phyloP scores from a whole-genome alignment of 2,329 filamentous ascomycete species.

The Periconia digitata region DNA sequence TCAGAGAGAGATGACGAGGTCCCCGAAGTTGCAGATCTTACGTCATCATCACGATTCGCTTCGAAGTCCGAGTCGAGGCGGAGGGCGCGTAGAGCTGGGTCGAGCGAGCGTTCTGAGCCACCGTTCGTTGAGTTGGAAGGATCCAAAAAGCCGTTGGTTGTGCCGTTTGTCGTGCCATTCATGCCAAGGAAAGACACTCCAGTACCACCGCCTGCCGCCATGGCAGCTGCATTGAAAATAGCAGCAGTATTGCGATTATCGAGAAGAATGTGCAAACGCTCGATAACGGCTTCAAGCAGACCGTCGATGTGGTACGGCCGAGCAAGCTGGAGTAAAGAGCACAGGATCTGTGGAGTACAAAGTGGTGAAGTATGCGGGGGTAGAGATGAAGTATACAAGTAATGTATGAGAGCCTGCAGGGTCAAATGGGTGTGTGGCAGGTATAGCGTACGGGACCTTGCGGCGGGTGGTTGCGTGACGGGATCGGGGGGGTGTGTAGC shows the following conservation, averaged over 20 bases:
- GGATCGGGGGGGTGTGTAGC: conserved; percentile 57
- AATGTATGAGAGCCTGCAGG: conserved; percentile 86
- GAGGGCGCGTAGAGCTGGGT: conserved; percentile 42
- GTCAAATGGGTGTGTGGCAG: conserved; percentile 91
- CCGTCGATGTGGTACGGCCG: conserved; percentile 93
- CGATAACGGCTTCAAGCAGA: conserved; percentile 86
- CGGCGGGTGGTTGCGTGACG: conserved; percentile 56
- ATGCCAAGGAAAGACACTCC: conserved; percentile 66
- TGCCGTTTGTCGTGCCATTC: conserved; percentile 34
- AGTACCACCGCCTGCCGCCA: conserved; percentile 92
- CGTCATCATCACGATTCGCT: conserved; percentile 35
- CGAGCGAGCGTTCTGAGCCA: conserved; percentile 28
- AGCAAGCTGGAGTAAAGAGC: conserved; percentile 89
- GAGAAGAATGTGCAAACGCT: conserved; percentile 83
- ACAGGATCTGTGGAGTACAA: conserved; percentile 93
- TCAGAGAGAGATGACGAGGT: conserved; percentile 34
- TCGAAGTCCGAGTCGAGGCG: conserved; percentile 55
- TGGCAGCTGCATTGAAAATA: conserved; percentile 96
- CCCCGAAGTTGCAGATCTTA: conserved; percentile 34
- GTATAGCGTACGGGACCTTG: conserved; percentile 85
- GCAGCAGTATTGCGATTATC: conserved; percentile 94
- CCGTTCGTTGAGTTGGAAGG: conserved; percentile 5
- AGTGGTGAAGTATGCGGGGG: conserved; percentile 74
- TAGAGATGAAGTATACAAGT: conserved; percentile 87
- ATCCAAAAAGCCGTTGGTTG: conserved; percentile 22